Evolutionary conservation across 148 eudicot species (phyloP).

Genomic region (Rhododendron williamsianum): DNA sequence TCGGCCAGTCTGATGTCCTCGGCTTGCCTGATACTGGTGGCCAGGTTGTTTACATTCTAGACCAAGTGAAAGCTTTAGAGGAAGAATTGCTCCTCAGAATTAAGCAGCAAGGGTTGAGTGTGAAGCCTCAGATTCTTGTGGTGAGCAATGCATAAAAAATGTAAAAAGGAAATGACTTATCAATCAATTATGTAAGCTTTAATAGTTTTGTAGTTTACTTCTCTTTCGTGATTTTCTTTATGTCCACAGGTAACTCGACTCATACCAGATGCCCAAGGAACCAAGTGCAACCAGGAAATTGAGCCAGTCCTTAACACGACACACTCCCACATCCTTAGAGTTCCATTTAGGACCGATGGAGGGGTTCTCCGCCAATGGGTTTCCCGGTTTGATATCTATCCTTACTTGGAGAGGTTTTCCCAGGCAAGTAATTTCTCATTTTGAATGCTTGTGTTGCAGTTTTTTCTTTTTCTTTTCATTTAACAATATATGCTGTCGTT

Average conservation of each 20-base stretch:
- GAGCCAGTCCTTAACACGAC: slow-evolving; percentile 45
- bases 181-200: background rate
- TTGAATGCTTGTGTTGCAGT: background rate
- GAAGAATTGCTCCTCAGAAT: slow-evolving; percentile 51
- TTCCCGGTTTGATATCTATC: slow-evolving; percentile 58
- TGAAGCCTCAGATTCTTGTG: slow-evolving; percentile 67
- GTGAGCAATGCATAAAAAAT: slow-evolving; percentile 18
- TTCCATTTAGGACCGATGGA: slow-evolving; percentile 46
- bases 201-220: background rate
- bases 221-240: background rate
- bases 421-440: slow-evolving; percentile 26
- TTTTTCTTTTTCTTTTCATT: background rate
- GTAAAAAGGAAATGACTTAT: background rate
- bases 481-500: background rate
- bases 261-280: slow-evolving; percentile 60
- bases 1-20: slow-evolving; percentile 61
- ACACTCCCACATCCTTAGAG: slow-evolving; percentile 52
- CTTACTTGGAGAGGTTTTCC: slow-evolving; percentile 48
- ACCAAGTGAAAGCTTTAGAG: slow-evolving; percentile 65
- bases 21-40: slow-evolving; percentile 76
- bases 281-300: slow-evolving; percentile 53
- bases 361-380: slow-evolving; percentile 55
- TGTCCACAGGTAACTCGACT: slow-evolving; percentile 47
- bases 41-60: slow-evolving; percentile 73
- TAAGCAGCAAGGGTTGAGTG: slow-evolving; percentile 50